Evolutionary conservation across 2,329 filamentous ascomycete genomes (phyloP), one percentile per base, ranked within the genome.

Genomic region (Beauveria australis): DNA sequence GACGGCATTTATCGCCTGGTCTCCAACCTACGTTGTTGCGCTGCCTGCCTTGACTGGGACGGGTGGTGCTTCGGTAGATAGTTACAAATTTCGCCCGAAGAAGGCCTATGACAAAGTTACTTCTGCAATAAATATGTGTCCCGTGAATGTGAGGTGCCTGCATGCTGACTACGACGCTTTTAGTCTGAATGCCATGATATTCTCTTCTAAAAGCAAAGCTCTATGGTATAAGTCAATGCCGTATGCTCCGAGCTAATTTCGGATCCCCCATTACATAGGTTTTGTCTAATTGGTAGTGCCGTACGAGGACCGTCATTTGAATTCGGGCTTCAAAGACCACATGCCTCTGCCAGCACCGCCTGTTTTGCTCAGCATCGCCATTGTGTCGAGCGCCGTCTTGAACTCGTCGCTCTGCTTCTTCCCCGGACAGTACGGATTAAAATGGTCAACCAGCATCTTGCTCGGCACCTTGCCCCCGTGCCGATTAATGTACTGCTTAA

Each of bases 381-480:
- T 88, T 63, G 80, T 80, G 66, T 89, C 86, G 59, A 97, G 75
- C 66, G 91, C 91, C 67, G 83, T 80, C 74, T 92, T 93, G 71
- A 97, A 97, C 71, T 92, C 88, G 19, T 85, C 83, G 56, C 87
- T 88, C 63, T 89, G 83, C 48, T 85, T 89, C 24, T 81, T 83
- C 2, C 71, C 71, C 0, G 73, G 73, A 70, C 91, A 96, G 68
- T 86, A 89, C 16, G 84, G 84, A 72, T 92, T 91, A 73, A 97
- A 97, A 69, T 96, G 91, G 68, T 96, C 89, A 26, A 96, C 89
- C 49, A 97, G 75, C 79, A 91, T 87, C 75, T 95, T 91, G 47
- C 89, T 92, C 5, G 90, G 86, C 6, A 89, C 90, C 40, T 84
- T 82, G 3, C 92, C 92, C 10, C 89, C 89, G 60, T 95, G 91